Conservation (phyloP, 164 flowering plant genomes). For the Hamamelis virginiana region DNA sequence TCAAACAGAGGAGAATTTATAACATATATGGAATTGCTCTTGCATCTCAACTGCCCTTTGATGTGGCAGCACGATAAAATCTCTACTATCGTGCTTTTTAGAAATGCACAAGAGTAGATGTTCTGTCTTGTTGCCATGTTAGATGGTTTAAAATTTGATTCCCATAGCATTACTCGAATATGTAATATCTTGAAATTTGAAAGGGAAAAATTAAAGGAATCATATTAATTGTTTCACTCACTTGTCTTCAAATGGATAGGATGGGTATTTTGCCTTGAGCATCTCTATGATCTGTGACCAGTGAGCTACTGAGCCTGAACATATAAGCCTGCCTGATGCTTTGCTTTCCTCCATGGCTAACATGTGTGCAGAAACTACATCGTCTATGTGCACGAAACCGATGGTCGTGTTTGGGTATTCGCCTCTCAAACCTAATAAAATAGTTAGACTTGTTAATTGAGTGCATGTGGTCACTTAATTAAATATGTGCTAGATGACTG, state of each 20-base stretch:
- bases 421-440: constrained; percentile 42
- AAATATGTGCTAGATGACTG: no score
- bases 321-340: constrained; percentile 81
- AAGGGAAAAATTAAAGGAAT: no score
- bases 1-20: not conserved
- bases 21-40: no score
- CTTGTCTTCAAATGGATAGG: constrained; percentile 65
- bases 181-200: no score
- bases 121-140: no score
- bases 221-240: constrained; percentile 24
- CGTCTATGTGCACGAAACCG: constrained; percentile 92
- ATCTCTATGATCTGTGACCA: constrained; percentile 80
- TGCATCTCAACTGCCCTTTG: no score
- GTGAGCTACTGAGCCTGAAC: constrained; percentile 78
- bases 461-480: no score
- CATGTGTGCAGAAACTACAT: constrained; percentile 71
- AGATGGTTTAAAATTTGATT: no score
- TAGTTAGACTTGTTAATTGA: not conserved
- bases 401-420: constrained; percentile 65
- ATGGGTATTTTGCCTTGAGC: constrained; percentile 75
- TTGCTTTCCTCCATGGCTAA: constrained; percentile 78
- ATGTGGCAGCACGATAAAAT: no score
- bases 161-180: no score
- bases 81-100: no score
- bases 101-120: no score